phyloP scores from a whole-genome alignment of 2,329 filamentous ascomycete genomes.

The Sarocladium oryzae region DNA sequence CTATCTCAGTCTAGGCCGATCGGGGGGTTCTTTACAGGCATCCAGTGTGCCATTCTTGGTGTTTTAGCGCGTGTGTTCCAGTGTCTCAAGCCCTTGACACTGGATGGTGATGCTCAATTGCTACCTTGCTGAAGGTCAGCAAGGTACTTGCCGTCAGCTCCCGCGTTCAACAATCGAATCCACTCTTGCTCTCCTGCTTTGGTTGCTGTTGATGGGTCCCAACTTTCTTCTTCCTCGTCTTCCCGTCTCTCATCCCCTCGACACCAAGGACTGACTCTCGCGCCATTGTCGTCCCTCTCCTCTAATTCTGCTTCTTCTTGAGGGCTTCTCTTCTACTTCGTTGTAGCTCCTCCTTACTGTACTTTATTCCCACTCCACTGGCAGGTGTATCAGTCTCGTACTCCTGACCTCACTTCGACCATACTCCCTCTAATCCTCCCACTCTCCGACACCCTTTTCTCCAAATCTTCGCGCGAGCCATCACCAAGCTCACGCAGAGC shows the following conservation, averaged over 20 bases:
- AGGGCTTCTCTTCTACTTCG: conserved; percentile 6
- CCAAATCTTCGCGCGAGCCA: conserved; percentile 2
- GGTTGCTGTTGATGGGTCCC: background rate
- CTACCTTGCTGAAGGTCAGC: background rate
- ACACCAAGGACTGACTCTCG: conserved; percentile 4
- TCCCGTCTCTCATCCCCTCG: conserved; percentile 3
- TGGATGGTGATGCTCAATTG: no score
- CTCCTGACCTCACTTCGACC: background rate
- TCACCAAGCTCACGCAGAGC: background rate
- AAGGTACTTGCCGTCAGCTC: conserved; percentile 3
- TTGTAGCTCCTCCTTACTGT: conserved; percentile 8
- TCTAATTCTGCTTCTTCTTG: conserved; percentile 6
- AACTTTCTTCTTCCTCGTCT: conserved; percentile 9
- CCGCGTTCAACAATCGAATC: conserved; percentile 6
- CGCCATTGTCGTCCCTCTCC: conserved; percentile 2
- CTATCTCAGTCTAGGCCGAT: background rate
- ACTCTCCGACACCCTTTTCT: background rate
- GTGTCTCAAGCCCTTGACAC: no score
- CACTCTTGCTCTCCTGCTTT: background rate
- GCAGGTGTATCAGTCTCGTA: background rate
- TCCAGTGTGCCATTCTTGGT: no score
- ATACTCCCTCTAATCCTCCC: conserved; percentile 1
- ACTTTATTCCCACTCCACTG: conserved; percentile 5
- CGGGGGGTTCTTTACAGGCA: background rate
- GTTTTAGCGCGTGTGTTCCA: no score